Evolutionary conservation across 1,284 basidiomycete species (phyloP), one percentile per base, ranked within the genome.

Genomic region (Boletus albobrunnescens): DNA sequence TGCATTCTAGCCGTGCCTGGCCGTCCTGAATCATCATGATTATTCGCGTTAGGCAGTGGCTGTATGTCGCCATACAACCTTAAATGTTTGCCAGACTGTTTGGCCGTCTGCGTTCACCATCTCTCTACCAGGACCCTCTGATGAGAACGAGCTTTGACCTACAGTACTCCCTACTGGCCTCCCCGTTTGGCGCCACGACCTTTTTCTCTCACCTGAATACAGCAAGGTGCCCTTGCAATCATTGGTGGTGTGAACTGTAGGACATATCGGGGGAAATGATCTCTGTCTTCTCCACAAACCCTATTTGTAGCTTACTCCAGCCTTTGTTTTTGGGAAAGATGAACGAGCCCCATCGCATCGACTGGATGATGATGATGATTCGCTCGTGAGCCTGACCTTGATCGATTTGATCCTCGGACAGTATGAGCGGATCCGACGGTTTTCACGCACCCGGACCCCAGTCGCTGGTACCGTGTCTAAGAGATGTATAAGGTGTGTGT

Each of bases 41-140:
- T 38, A 16, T 31, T 20, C 26, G 13, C 19, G 22, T 22, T 19
- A 20, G 19, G n/a, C 26, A 10, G 11, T 52, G 33, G 36, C 37
- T 33, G 44, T 35, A 26, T 20, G 13, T 22, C 41, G 22, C 23
- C 13, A n/a, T 32, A n/a, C 23, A n/a, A n/a, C 31, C n/a, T 32
- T n/a, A 39, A 6, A 16, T 16, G 36, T 27, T 17, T 24, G 28
- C 27, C 12, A 27, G 36, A 39, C 28, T 31, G 13, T 20, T 32
- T 36, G 23, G 11, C 41, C 20, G 13, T 19, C 12, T 17, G 40
- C 35, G 17, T 35, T 28, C 16, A 12, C 28, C 39, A 23, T 27
- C 31, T n/a, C 23, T 24, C 37, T 61, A 38, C 54, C 51, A 47
- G 44, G 46, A 55, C 57, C 56, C 53, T 59, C 57, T 47, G 24